Evolutionary conservation across 495 filamentous ascomycete species (phyloP), one percentile per base, ranked within the genome.

Genomic region (Neurospora sublineolata): DNA sequence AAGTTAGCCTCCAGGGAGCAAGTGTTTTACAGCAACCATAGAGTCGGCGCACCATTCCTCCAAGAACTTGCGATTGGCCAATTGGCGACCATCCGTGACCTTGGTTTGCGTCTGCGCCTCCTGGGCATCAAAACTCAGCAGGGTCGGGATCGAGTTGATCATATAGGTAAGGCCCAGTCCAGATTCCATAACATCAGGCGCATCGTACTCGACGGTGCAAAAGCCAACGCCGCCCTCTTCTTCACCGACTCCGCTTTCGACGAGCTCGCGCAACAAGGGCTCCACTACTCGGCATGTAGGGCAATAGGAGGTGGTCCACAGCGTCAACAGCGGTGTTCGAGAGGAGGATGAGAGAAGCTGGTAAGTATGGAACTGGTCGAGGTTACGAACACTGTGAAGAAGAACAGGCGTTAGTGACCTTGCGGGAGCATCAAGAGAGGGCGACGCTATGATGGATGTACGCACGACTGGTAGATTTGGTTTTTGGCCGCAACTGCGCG

Each of bases 241-340:
- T 75, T 91, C 87, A n/a, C 88, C 88, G 3, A 88, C 80, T 0
- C 85, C 83, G 11, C 86, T 83, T 72, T 87, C 81, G 40, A 92
- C 78, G 37, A 90, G 75, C 6, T 83, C 77, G 30, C 78, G 75
- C 1, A 92, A 23, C 10, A 90, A 74, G 7, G 89, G 88, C 4
- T 80, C 80, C 23, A 91, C 83, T 18, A 78, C 74, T 36, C 81
- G 81, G 79, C 89, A 93, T 10, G 86, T 86, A 9, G 84, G 77
- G 77, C 89, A 92, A 79, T 85, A 92, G 10, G 86, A 88, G 1
- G 90, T 84, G 1, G 88, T 91, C 90, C 90, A 93, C 16, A 92
- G 80, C 1, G 90, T 92, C 39, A 92, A 81, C 7, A 92, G 80
- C 7, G 90, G 87, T n/a, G 80, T 83, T 27, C 84, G 80, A 10